Evolutionary conservation across 805 yeast genomes (phyloP).

Genomic region (Candida boleticola): DNA sequence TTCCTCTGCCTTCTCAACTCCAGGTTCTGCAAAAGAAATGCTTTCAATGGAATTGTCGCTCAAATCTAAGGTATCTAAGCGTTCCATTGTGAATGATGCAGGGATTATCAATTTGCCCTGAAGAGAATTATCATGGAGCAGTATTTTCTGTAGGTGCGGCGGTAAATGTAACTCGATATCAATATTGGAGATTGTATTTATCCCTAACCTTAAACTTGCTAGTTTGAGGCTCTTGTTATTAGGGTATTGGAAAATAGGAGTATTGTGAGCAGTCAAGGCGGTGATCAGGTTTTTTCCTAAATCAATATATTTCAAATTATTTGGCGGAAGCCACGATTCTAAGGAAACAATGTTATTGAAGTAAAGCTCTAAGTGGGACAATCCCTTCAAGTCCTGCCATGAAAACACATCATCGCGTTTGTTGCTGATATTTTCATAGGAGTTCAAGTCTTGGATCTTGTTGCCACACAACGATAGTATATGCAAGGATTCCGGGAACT

Average conservation of each 20-base stretch:
- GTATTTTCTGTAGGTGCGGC: slow-evolving; percentile 1
- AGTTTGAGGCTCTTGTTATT: background rate
- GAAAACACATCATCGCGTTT: slow-evolving; percentile 10
- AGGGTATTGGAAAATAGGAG: background rate
- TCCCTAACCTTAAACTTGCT: background rate
- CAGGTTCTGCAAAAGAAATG: slow-evolving; percentile 9
- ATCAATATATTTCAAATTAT: background rate
- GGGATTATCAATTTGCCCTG: background rate
- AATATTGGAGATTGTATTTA: background rate
- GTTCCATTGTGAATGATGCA: background rate
- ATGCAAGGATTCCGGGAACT: slow-evolving; percentile 21
- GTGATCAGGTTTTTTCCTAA: slow-evolving; percentile 4
- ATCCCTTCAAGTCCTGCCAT: slow-evolving; percentile 25
- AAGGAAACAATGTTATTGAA: slow-evolving; percentile 19
- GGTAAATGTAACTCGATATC: background rate
- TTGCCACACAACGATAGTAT: slow-evolving; percentile 25
- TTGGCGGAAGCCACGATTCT: slow-evolving; percentile 13
- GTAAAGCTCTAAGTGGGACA: slow-evolving; percentile 21
- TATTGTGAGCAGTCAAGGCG: slow-evolving; percentile 1
- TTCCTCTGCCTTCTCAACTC: background rate
- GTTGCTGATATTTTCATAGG: slow-evolving; percentile 12
- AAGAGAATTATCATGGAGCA: slow-evolving; percentile 1
- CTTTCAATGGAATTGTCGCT: slow-evolving; percentile 17
- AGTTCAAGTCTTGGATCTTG: slow-evolving; percentile 16
- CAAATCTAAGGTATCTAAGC: slow-evolving; percentile 11